Conservation (phyloP, 139 green algal genomes). For the Volvox africanus region DNA sequence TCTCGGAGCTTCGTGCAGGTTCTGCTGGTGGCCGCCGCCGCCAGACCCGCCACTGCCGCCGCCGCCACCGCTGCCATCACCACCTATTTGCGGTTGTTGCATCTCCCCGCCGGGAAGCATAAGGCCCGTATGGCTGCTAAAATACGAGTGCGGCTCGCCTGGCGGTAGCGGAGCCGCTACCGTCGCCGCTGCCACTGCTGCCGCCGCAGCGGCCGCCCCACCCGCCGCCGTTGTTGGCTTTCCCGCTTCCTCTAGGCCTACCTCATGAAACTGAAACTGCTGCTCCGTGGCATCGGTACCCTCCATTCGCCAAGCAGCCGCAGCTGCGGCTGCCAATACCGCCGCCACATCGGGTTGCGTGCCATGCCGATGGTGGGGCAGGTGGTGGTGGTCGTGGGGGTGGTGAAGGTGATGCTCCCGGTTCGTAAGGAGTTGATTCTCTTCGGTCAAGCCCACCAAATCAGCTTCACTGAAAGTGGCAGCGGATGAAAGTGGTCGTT, state of each 20-base stretch:
- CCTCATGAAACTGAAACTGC: not conserved
- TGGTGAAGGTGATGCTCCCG: not conserved
- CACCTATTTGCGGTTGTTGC: too few species aligned
- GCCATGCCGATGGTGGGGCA: not conserved
- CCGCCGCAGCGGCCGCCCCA: not conserved
- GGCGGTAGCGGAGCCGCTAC: not conserved
- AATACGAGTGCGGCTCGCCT: not conserved
- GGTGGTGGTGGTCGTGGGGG: not conserved
- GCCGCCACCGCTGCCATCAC: not conserved
- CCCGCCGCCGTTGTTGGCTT: not conserved
- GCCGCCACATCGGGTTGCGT: not conserved
- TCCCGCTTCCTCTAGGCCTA: not conserved
- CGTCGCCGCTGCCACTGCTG: not conserved
- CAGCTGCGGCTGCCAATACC: not conserved
- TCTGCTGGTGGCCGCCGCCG: not conserved
- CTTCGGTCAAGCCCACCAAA: not conserved
- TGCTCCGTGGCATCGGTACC: not conserved
- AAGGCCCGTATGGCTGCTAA: slow-evolving; percentile 6
- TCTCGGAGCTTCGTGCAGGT: not conserved
- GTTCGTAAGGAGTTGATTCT: not conserved
- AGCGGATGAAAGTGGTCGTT: slow-evolving; percentile 27
- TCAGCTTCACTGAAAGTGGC: slow-evolving; percentile 15
- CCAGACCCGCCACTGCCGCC: not conserved
- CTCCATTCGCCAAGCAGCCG: not conserved
- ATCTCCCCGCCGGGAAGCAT: not conserved